phyloP scores from a whole-genome alignment of 2,329 filamentous ascomycete species.

The Xylaria sp. region DNA sequence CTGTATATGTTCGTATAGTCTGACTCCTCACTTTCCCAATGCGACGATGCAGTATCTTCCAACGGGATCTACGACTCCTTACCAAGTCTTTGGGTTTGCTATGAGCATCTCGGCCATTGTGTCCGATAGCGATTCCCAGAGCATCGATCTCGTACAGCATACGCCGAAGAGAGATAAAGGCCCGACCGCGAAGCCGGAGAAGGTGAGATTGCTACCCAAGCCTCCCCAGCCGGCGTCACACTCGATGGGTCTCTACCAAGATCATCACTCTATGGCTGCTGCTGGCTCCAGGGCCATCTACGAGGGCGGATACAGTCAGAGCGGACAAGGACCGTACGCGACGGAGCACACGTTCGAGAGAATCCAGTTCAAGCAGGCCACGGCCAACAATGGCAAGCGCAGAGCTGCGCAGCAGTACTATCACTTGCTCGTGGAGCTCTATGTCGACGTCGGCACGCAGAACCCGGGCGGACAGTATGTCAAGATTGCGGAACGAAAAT shows the following conservation, averaged over 20 bases:
- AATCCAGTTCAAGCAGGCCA: constrained; percentile 94
- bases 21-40: constrained; percentile 66
- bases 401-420: constrained; percentile 93
- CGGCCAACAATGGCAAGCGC: constrained; percentile 91
- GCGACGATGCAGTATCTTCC: constrained; percentile 62
- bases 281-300: constrained; percentile 54
- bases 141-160: constrained; percentile 87
- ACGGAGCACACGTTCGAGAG: constrained; percentile 79
- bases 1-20: constrained; percentile 79
- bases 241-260: constrained; percentile 57
- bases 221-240: constrained; percentile 64
- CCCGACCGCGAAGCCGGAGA: constrained; percentile 78
- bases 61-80: constrained; percentile 63
- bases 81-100: constrained; percentile 77
- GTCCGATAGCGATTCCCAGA: constrained; percentile 77
- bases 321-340: constrained; percentile 52
- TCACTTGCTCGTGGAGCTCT: constrained; percentile 87
- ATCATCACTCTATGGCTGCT: constrained; percentile 48
- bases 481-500: constrained; percentile 77
- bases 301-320: constrained; percentile 53
- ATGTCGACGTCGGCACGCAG: constrained; percentile 70
- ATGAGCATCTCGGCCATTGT: constrained; percentile 88
- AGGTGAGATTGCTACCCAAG: constrained; percentile 72
- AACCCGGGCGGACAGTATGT: constrained; percentile 65
- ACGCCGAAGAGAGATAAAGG: constrained; percentile 93